phyloP scores from a whole-genome alignment of 768 basidiomycete species.

The Lepiota subincarnata region DNA sequence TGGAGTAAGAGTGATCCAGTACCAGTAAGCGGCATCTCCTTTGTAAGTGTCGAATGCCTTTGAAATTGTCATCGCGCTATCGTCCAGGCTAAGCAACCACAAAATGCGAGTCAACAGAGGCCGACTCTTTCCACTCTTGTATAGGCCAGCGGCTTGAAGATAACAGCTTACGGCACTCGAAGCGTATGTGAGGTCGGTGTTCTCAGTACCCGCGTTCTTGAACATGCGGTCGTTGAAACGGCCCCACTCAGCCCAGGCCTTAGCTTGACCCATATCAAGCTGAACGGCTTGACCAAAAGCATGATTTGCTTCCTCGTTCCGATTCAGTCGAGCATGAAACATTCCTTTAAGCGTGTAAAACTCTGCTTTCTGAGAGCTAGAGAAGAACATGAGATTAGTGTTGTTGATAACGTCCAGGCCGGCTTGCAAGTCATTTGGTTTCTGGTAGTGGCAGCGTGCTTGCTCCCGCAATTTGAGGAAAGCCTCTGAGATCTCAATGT shows the following conservation, averaged over 20 bases:
- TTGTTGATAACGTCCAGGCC: constrained; percentile 99
- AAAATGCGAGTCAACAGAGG: constrained; percentile 87
- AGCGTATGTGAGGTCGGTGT: constrained; percentile 70
- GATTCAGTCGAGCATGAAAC: constrained; percentile 88
- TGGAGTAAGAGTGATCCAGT: constrained; percentile 97
- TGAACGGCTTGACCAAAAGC: constrained; percentile 96
- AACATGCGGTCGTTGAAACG: constrained; percentile 90
- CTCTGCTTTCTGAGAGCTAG: constrained; percentile 90
- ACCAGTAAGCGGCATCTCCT: constrained; percentile 96
- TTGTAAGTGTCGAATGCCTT: constrained; percentile 92
- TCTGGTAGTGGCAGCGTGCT: constrained; percentile 96
- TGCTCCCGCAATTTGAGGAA: constrained; percentile 99
- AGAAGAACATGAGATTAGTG: constrained; percentile 98
- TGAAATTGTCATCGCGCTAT: constrained; percentile 63
- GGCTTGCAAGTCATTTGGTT: constrained; percentile 86
- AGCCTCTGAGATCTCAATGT: constrained; percentile 99
- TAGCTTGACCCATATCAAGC: constrained; percentile 90
- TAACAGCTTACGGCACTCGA: constrained; percentile 96
- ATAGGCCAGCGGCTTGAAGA: constrained; percentile 92
- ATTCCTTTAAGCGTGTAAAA: constrained; percentile 98
- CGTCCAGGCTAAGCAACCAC: constrained; percentile 96
- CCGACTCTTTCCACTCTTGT: constrained; percentile 90
- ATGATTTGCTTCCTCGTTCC: constrained; percentile 83
- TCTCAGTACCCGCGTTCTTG: constrained; percentile 74
- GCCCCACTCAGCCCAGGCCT: constrained; percentile 99